A percentile compares a stretch with the other conserved stretches of the same genome.
These are phyloP conservation scores for Sphaerulina populicola DNA, from an alignment of 2,329 filamentous ascomycete species.

Conservation along the genomic window DNA sequence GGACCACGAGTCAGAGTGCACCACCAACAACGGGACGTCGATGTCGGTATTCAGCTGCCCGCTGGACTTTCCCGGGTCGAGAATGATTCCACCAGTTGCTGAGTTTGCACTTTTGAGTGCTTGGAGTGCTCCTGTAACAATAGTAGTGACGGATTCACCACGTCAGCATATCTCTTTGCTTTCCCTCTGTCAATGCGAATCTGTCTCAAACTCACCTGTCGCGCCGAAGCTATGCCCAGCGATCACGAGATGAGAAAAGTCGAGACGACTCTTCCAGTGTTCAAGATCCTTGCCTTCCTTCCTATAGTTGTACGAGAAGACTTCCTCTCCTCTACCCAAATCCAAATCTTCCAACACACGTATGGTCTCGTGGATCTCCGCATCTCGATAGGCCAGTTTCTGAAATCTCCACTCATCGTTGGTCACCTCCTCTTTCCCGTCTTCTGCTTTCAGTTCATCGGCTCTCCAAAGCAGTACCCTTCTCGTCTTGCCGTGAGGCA, in stretches of 20 bases:
- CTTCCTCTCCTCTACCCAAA: slow-evolving; percentile 27
- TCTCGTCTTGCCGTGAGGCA: slow-evolving; percentile 28
- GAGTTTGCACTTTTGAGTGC: slow-evolving; percentile 44
- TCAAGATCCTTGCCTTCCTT: slow-evolving; percentile 40
- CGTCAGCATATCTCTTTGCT: no score
- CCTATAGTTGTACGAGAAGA: slow-evolving; percentile 39
- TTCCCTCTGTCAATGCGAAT: no score
- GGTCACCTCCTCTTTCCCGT: slow-evolving; percentile 10
- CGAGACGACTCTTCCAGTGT: slow-evolving; percentile 46
- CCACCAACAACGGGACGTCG: slow-evolving; percentile 49
- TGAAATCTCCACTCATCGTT: slow-evolving; percentile 20
- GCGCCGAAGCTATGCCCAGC: slow-evolving; percentile 59
- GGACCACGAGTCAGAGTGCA: slow-evolving; percentile 59
- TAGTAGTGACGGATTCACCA: no score
- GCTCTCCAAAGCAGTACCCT: slow-evolving; percentile 34
- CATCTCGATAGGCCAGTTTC: slow-evolving; percentile 36
- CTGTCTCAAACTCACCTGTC: slow-evolving; percentile 36
- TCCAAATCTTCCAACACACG: slow-evolving; percentile 33
- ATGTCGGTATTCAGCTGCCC: slow-evolving; percentile 53
- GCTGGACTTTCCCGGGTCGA: slow-evolving; percentile 57
- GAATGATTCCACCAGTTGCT: slow-evolving; percentile 49
- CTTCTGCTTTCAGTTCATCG: slow-evolving; percentile 27
- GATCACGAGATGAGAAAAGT: slow-evolving; percentile 48
- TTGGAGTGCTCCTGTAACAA: slow-evolving; percentile 41
- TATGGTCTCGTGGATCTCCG: slow-evolving; percentile 39